Evolutionary conservation across 768 basidiomycete genomes (phyloP).

Genomic region (Sporobolomyces pararoseus): DNA sequence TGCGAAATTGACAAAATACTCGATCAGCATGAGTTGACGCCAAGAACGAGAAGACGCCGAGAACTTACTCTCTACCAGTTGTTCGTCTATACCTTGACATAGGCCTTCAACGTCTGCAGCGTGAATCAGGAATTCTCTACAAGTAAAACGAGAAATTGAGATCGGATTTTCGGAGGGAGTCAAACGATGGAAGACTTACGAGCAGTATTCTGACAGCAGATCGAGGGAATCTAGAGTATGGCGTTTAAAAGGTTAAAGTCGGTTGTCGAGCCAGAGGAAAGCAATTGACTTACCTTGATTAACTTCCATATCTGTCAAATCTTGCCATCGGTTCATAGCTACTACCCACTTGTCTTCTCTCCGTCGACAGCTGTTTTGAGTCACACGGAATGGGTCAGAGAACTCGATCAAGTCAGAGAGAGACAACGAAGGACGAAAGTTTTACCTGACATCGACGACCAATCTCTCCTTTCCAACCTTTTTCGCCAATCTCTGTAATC

Average conservation of each 20-base stretch:
- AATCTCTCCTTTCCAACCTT: slow-evolving; percentile 76
- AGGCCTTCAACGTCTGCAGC: slow-evolving; percentile 98
- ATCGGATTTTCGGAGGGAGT: neutral
- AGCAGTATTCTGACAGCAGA: slow-evolving; percentile 73
- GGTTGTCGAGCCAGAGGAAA: no score
- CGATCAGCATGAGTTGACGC: neutral
- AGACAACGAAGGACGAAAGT: no score
- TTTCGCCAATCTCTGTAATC: slow-evolving; percentile 62
- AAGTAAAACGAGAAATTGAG: neutral
- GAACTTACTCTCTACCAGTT: slow-evolving; percentile 69
- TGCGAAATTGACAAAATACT: slow-evolving; percentile 46
- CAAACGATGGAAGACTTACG: slow-evolving; percentile 51
- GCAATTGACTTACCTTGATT: slow-evolving; percentile 59
- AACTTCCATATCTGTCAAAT: slow-evolving; percentile 89
- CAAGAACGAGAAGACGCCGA: neutral
- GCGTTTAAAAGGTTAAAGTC: no score
- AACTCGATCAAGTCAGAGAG: neutral
- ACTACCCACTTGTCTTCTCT: slow-evolving; percentile 77
- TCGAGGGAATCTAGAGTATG: slow-evolving; percentile 65
- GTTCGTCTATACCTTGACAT: slow-evolving; percentile 91
- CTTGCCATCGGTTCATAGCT: slow-evolving; percentile 99
- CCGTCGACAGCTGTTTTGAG: slow-evolving; percentile 68
- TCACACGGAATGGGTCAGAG: no score
- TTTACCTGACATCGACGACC: slow-evolving; percentile 96
- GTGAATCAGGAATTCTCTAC: slow-evolving; percentile 87